Evolutionary conservation across 2,329 filamentous ascomycete species (phyloP), one percentile per base, ranked within the genome.

Genomic region (Sarocladiaceae sp.): DNA sequence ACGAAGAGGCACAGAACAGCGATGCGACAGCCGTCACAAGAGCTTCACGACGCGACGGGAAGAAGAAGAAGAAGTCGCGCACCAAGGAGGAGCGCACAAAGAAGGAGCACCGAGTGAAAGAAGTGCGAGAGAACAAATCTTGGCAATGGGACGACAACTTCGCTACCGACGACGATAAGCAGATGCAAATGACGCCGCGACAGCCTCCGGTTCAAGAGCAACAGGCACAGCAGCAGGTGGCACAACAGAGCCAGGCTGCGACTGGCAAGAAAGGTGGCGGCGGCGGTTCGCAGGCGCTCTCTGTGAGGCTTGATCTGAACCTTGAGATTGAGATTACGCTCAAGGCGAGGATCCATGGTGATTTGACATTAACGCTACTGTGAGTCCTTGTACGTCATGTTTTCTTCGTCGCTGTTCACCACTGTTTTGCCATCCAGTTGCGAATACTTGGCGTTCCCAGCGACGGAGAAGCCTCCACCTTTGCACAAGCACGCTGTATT

Each of bases 171-270:
- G 29, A 18, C 17, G 25, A 29, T 18, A 28, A 7, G 23, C 40
- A 26, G 13, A 7, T 26, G 20, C 23, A 29, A 4, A 46, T 6
- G 17, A 11, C 23, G 12, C 33, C 33, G 5, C 37, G 17, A 15
- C 4, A 4, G 5, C 15, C 22, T 10, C 7, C 22, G 29, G 7
- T 10, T 13, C 5, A 7, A 26, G 17, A 11, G 22, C 25, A 36
- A 52, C 11, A 11, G 33, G 36, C 50, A 44, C 25, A 35, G n/a
- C 51, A 48, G 40, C 40, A 52, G 33, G n/a, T 17, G 18, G 35
- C 40, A 52, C 29, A 20, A 36, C 25, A 48, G 22, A 8, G 40
- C n/a, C n/a, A 46, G 17, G 40, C 37, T 20, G 15, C 8, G 29
- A 33, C 8, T 8, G 29, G 15, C 22, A 17, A 29, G 11, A 20